These are phyloP conservation scores for Tulasnella calospora DNA, from an alignment of 768 basidiomycete species.

Conservation along the genomic window DNA sequence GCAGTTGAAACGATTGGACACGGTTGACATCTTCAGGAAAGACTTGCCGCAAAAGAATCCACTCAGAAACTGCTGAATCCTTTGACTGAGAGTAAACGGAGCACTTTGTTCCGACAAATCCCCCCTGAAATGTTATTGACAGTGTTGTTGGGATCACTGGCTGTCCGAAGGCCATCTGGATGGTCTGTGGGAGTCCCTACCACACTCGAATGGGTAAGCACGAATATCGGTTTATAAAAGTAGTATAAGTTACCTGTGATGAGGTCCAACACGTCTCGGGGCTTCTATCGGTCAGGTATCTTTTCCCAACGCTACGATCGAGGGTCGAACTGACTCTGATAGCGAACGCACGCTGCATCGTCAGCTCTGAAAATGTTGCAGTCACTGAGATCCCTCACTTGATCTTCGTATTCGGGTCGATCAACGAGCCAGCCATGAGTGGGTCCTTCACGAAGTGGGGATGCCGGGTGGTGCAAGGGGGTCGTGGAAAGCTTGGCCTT, in stretches of 20 bases:
- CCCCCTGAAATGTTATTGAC: constrained; percentile 74
- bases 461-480: neutral
- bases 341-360: neutral
- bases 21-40: constrained; percentile 80
- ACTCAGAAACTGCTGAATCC: constrained; percentile 39
- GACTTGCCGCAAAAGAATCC: constrained; percentile 51
- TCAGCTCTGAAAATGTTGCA: constrained; percentile 10
- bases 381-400: constrained; percentile 41
- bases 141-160: constrained; percentile 55
- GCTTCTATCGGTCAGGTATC: constrained; percentile 60
- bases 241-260: constrained; percentile 50
- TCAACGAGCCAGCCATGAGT: constrained; percentile 1
- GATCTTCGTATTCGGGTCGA: constrained; percentile 42
- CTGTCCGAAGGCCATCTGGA: constrained; percentile 57
- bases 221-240: neutral
- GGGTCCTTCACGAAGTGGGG: neutral
- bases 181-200: constrained; percentile 71
- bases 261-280: constrained; percentile 85
- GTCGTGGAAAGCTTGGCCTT: neutral
- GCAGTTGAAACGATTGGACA: constrained; percentile 59
- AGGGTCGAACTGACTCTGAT: constrained; percentile 73
- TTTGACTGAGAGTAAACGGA: constrained; percentile 36
- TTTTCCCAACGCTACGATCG: constrained; percentile 68
- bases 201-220: neutral
- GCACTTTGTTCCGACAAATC: constrained; percentile 72